Evolutionary conservation across 2,329 filamentous ascomycete genomes (phyloP).

Genomic region (Colletotrichum sp.): DNA sequence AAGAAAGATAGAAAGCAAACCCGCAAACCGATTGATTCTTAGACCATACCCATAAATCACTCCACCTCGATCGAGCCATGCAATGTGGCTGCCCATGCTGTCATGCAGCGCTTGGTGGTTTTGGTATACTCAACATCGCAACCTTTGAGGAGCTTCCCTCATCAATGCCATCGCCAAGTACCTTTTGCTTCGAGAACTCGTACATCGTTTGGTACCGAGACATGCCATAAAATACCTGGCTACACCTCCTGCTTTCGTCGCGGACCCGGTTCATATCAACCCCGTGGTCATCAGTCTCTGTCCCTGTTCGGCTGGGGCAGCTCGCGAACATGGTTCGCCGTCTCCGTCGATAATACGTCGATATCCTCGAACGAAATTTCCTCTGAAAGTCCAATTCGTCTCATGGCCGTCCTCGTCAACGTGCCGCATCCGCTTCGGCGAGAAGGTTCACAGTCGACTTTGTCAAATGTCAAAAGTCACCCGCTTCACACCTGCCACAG

Average conservation of each 20-base stretch:
- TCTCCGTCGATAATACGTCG: neutral
- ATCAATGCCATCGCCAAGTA: neutral
- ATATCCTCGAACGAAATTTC: neutral
- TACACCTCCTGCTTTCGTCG: neutral
- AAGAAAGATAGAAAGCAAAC: neutral
- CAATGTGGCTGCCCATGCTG: neutral
- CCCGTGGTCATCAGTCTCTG: neutral
- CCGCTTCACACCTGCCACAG: conserved; percentile 11
- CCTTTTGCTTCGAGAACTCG: neutral
- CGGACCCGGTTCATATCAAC: neutral
- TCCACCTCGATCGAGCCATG: neutral
- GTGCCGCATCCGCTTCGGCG: neutral
- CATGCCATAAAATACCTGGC: neutral
- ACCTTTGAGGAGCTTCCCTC: neutral
- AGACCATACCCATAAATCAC: neutral
- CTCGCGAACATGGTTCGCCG: neutral
- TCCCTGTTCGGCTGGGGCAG: neutral
- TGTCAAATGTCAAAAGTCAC: conserved; percentile 18
- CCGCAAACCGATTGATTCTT: neutral
- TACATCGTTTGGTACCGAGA: neutral
- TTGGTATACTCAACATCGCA: neutral
- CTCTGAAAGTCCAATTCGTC: neutral
- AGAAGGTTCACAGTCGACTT: neutral
- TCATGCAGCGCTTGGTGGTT: neutral
- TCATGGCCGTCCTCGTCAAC: neutral